Evolutionary conservation across 129 eudicot genomes (phyloP).

Genomic region (Centaurea solstitialis): DNA sequence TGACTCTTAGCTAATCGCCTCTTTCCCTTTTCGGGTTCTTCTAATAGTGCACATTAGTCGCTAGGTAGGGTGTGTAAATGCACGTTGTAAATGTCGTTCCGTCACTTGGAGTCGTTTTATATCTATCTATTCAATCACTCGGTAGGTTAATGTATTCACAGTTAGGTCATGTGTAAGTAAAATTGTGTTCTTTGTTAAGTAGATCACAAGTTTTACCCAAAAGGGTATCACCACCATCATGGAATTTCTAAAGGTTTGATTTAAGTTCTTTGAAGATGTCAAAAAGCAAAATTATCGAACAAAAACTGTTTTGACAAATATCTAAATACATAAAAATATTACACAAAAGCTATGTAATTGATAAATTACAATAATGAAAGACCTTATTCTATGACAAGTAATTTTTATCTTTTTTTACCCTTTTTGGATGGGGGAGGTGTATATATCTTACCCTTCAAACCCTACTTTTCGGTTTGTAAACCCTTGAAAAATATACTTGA

Average conservation of each 20-base stretch:
- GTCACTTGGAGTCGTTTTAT: background rate
- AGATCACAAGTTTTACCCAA: background rate
- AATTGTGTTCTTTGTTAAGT: background rate
- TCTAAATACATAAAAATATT: too few relatives aligned
- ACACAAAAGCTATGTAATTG: too few relatives aligned
- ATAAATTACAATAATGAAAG: too few relatives aligned
- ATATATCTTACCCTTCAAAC: too few relatives aligned
- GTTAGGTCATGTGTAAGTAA: background rate
- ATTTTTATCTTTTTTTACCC: too few relatives aligned
- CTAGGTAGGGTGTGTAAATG: slow-evolving; percentile 13
- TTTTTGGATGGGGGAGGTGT: too few relatives aligned
- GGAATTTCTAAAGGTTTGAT: background rate
- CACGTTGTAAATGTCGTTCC: slow-evolving; percentile 14
- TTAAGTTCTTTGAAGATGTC: background rate
- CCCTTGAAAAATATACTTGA: too few relatives aligned
- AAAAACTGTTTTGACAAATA: too few relatives aligned
- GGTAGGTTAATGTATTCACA: background rate
- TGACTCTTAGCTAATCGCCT: background rate
- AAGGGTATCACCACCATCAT: background rate
- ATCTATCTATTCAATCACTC: background rate
- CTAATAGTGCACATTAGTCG: background rate
- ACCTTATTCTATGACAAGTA: too few relatives aligned
- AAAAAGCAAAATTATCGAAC: too few relatives aligned
- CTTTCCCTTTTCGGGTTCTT: background rate
- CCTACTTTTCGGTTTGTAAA: too few relatives aligned